Evolutionary conservation across 495 filamentous ascomycete species (phyloP), one percentile per base, ranked within the genome.

Genomic region (Penicillium silybi): DNA sequence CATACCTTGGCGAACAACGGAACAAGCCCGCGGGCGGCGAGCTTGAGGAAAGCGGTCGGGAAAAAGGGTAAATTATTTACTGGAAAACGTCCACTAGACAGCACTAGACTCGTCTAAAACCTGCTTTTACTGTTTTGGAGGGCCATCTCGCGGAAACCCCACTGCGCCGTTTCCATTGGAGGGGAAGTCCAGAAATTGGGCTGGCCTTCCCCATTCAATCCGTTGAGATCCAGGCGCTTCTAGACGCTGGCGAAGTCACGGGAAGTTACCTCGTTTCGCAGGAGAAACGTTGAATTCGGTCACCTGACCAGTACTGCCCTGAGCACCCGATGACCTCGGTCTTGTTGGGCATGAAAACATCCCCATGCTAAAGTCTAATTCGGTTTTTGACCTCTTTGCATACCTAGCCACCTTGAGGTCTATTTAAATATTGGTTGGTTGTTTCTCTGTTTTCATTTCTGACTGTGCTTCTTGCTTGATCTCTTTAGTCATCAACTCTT

Each of bases 1-100:
- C 48, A 48, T 57, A 11, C 48, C 54, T 48, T 15, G 34, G 23
- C 20, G n/a, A n/a, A n/a, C n/a, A n/a, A n/a, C n/a, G n/a, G n/a
- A 26, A n/a, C 29, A 15, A 22, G 4, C 9, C 29, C 29, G 29
- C 13, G 29, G 11, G 29, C 29, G 11, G 11, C 29, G 29, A 13
- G 13, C 2, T 13, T 13, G 13, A 32, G 4, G 11, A 15, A 32
- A 32, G 9, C 26, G 26, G 26, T 4, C 4, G 2, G 29, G 29
- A 32, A 32, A 32, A 32, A 29, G 26, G 29, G 8, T 13, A 32
- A 32, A 32, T 32, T 3, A 32, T 32, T 32, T 10, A 32, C n/a
- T n/a, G n/a, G n/a, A n/a, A n/a, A n/a, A n/a, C n/a, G n/a, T n/a
- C n/a, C n/a, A n/a, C n/a, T n/a, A n/a, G n/a, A n/a, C n/a, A 41